These are phyloP conservation scores for Ceratocystis harringtonii DNA, from an alignment of 2,329 filamentous ascomycete species.

Conservation along the genomic window DNA sequence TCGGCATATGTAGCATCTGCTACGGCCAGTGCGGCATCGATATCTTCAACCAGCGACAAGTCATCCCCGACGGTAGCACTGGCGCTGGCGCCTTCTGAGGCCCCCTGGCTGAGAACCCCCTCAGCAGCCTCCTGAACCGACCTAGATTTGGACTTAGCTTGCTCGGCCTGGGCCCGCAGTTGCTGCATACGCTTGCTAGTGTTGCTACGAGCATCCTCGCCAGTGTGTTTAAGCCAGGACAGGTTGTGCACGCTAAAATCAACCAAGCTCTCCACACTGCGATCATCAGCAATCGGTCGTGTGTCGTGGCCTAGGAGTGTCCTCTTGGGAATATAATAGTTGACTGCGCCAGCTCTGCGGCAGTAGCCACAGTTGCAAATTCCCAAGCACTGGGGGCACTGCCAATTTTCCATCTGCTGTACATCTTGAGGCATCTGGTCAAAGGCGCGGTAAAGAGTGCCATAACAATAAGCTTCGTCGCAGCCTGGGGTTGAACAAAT, in stretches of 20 bases:
- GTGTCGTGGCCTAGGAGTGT: slow-evolving; percentile 87
- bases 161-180: slow-evolving; percentile 40
- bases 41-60: neutral
- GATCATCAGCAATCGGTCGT: slow-evolving; percentile 71
- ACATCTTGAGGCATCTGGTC: slow-evolving; percentile 74
- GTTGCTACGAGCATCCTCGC: slow-evolving; percentile 42
- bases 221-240: slow-evolving; percentile 54
- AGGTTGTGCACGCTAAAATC: slow-evolving; percentile 85
- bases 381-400: slow-evolving; percentile 71
- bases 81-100: neutral
- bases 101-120: slow-evolving; percentile 18
- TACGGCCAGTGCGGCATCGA: neutral
- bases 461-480: slow-evolving; percentile 71
- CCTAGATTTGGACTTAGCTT: slow-evolving; percentile 32
- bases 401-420: slow-evolving; percentile 70
- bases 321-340: slow-evolving; percentile 71
- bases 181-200: slow-evolving; percentile 43
- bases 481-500: slow-evolving; percentile 59
- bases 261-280: slow-evolving; percentile 78
- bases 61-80: neutral
- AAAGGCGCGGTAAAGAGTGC: slow-evolving; percentile 80
- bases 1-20: neutral
- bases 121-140: slow-evolving; percentile 27
- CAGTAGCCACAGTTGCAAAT: slow-evolving; percentile 82
- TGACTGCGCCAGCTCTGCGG: slow-evolving; percentile 48